phyloP scores from a whole-genome alignment of 495 filamentous ascomycete species.

The Trichoderma virens region DNA sequence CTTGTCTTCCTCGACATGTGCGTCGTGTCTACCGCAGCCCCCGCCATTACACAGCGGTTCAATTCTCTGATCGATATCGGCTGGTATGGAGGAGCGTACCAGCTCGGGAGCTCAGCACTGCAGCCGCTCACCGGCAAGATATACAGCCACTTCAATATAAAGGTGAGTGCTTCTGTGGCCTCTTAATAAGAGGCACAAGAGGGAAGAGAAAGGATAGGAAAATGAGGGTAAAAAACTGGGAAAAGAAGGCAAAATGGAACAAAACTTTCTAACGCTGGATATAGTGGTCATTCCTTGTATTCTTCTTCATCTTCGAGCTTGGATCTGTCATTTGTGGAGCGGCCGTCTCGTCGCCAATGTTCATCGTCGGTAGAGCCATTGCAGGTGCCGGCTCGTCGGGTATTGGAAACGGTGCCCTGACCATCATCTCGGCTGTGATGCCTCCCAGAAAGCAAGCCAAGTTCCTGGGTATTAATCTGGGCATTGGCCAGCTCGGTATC shows the following conservation, averaged over 20 bases:
- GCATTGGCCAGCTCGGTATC: background rate
- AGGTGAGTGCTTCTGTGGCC: too few species aligned
- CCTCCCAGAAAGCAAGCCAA: too few species aligned
- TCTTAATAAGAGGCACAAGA: conserved; percentile 19
- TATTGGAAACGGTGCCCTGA: conserved; percentile 13
- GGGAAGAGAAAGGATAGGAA: too few species aligned
- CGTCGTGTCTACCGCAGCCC: too few species aligned
- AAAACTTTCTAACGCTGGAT: too few species aligned
- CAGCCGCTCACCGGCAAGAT: conserved; percentile 38
- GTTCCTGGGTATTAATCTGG: too few species aligned
- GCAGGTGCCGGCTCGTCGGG: conserved; percentile 32
- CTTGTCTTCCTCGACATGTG: too few species aligned
- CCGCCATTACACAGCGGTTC: conserved; percentile 34
- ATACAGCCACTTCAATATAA: conserved; percentile 33
- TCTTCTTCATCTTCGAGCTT: conserved; percentile 16
- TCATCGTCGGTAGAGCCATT: conserved; percentile 41
- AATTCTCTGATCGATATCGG: conserved; percentile 30
- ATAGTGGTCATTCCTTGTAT: conserved; percentile 14
- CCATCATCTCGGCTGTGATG: conserved; percentile 11
- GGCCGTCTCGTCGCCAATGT: conserved; percentile 28
- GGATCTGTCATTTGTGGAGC: conserved; percentile 33
- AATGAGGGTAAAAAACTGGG: too few species aligned
- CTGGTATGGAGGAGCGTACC: conserved; percentile 43
- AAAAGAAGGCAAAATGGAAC: too few species aligned
- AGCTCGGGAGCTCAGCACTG: conserved; percentile 40